Evolutionary conservation across 345 rosid genomes (phyloP), one percentile per base, ranked within the genome.

Genomic region (Trapa incisa): DNA sequence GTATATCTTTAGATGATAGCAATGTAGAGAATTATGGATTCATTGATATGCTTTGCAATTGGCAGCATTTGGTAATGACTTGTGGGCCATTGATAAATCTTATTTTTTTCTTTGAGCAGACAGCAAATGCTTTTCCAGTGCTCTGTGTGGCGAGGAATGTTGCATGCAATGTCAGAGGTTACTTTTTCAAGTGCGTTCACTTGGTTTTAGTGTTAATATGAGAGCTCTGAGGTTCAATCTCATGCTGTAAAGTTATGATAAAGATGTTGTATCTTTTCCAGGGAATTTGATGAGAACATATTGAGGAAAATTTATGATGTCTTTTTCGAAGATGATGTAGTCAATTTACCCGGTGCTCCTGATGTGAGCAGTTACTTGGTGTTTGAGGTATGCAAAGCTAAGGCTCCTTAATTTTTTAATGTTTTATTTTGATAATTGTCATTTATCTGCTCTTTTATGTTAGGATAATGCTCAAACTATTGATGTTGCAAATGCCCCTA

Each of bases 141-240:
- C 91, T 94, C 36, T 91, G 97, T 60, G 96, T 94, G 65, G 97
- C 99, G 60, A 91, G 99, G 80, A 94, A 91, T 86, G 99, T 94
- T 75, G 99, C 99, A 47, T 94, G 99, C 87, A 94, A 94, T 74
- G 96, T 86, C 75, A 89, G 97, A 79, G 97, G 96, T 74, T 87
- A 75, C 71, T 94, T 91, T 79, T 94, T 94, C 89, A 91, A 80
- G 99, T 94, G 85, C 83, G 96, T 70, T 74, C 47, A 61, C 2
- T 68, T 62, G 67, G 17, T 77, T 64, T 65, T 17, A 4, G 52
- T 54, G 17, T 12, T 67, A 8, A 29, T 14, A 36, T 22, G 32
- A 35, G 16, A 58, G 60, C 65, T 41, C 62, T 69, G 63, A 39
- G 29, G 8, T 67, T 60, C 29, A 62, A 37, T 68, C 61, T 9